These are phyloP conservation scores for Stemphylium lycopersici DNA, from an alignment of 2,329 filamentous ascomycete species.

Conservation along the genomic window DNA sequence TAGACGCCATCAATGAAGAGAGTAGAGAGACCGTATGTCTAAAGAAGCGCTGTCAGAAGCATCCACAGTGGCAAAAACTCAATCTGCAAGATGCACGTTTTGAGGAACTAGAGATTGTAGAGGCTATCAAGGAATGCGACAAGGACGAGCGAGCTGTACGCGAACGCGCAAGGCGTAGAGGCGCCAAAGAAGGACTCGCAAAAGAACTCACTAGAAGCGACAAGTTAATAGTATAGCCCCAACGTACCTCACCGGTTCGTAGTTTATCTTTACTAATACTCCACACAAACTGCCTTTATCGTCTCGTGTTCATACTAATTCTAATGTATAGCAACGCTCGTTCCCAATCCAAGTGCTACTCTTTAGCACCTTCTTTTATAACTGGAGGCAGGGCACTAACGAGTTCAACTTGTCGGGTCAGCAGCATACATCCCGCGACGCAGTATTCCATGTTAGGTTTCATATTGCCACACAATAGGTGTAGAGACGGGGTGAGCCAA, in stretches of 20 bases:
- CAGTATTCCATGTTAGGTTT: no score
- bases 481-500: no score
- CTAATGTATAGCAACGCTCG: no score
- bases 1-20: conserved; percentile 9
- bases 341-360: no score
- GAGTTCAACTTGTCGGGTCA: no score
- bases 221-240: background rate
- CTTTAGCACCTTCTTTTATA: no score
- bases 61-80: conserved; percentile 58
- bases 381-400: no score
- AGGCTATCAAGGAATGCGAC: conserved; percentile 54
- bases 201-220: conserved; percentile 39
- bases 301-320: no score
- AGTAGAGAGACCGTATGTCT: conserved; percentile 45
- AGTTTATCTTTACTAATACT: no score
- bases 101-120: conserved; percentile 55
- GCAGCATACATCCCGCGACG: no score
- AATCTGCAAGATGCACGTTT: conserved; percentile 55
- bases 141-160: conserved; percentile 54
- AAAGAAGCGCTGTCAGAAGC: conserved; percentile 57
- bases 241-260: background rate
- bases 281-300: no score
- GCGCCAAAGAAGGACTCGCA: conserved; percentile 43
- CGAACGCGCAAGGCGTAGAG: conserved; percentile 51
- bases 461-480: no score